These are phyloP conservation scores for Drosera capensis DNA, from an alignment of 148 eudicot species.

Conservation along the genomic window DNA sequence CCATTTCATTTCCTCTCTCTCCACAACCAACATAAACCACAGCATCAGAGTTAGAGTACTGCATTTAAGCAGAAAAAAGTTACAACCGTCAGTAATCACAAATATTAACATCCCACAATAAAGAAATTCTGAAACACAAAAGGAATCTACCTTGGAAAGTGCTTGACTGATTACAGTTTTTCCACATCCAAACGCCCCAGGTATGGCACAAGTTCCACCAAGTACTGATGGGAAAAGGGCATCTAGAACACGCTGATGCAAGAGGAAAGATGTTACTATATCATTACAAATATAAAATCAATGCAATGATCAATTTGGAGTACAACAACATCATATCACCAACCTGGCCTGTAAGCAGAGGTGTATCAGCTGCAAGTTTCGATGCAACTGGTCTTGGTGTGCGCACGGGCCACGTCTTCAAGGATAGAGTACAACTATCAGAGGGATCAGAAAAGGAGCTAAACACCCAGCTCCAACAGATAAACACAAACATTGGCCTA, in stretches of 20 bases:
- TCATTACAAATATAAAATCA: constrained; percentile 5
- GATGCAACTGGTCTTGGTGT: constrained; percentile 94
- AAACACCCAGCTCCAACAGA: neutral
- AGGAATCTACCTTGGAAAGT: constrained; percentile 64
- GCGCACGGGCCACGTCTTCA: constrained; percentile 98
- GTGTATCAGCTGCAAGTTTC: constrained; percentile 98
- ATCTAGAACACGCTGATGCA: constrained; percentile 91
- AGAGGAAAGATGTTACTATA: constrained; percentile 6
- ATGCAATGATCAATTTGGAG: too few species aligned
- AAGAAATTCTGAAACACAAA: neutral
- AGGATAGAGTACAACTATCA: constrained; percentile 5
- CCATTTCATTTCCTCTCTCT: constrained; percentile 99
- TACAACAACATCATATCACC: too few species aligned
- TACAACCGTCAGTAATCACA: constrained; percentile 2
- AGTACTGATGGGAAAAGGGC: constrained; percentile 98
- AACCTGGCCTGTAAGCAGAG: constrained; percentile 98
- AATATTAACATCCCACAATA: neutral
- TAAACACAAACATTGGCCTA: constrained; percentile 1
- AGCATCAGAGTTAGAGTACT: constrained; percentile 98
- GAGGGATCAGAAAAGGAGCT: neutral
- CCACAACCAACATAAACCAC: constrained; percentile 99
- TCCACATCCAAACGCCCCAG: constrained; percentile 99
- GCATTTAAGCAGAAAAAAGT: constrained; percentile 17
- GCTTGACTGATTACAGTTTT: constrained; percentile 99
- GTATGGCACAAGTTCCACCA: constrained; percentile 99